These are phyloP conservation scores for Neofusicoccum ribis DNA, from an alignment of 2,329 filamentous ascomycete species.

Conservation along the genomic window DNA sequence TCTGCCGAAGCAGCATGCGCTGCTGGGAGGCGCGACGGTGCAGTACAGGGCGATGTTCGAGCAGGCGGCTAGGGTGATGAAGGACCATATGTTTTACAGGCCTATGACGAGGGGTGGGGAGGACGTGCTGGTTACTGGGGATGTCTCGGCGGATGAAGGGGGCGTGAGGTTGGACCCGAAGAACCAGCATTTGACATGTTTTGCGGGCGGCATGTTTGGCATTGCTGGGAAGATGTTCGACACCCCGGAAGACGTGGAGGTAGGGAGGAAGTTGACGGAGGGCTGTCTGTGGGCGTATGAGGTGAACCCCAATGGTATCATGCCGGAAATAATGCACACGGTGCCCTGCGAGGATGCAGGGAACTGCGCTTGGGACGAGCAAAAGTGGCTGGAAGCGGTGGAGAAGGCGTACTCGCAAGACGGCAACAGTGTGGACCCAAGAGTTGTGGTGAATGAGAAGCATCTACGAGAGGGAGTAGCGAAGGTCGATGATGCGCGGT, in stretches of 20 bases:
- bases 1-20: slow-evolving; percentile 47
- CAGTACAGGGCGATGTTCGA: slow-evolving; percentile 61
- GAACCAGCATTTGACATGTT: slow-evolving; percentile 54
- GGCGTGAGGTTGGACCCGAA: slow-evolving; percentile 4
- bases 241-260: slow-evolving; percentile 53
- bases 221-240: slow-evolving; percentile 59
- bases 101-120: slow-evolving; percentile 39
- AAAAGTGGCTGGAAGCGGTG: slow-evolving; percentile 48
- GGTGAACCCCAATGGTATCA: slow-evolving; percentile 57
- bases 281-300: slow-evolving; percentile 65
- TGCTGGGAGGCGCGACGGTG: slow-evolving; percentile 43
- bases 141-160: slow-evolving; percentile 29
- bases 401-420: not conserved
- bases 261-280: slow-evolving; percentile 59
- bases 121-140: slow-evolving; percentile 32
- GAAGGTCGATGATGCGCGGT: not conserved
- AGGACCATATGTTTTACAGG: slow-evolving; percentile 51
- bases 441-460: not conserved
- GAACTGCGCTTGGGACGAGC: slow-evolving; percentile 56
- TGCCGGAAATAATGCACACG: slow-evolving; percentile 60
- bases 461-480: not conserved
- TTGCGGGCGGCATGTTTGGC: slow-evolving; percentile 63
- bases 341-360: slow-evolving; percentile 47
- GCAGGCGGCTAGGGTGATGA: slow-evolving; percentile 44
- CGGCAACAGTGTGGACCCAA: not conserved